phyloP scores from a whole-genome alignment of 2,329 filamentous ascomycete species.

The Emmonsia crescens region DNA sequence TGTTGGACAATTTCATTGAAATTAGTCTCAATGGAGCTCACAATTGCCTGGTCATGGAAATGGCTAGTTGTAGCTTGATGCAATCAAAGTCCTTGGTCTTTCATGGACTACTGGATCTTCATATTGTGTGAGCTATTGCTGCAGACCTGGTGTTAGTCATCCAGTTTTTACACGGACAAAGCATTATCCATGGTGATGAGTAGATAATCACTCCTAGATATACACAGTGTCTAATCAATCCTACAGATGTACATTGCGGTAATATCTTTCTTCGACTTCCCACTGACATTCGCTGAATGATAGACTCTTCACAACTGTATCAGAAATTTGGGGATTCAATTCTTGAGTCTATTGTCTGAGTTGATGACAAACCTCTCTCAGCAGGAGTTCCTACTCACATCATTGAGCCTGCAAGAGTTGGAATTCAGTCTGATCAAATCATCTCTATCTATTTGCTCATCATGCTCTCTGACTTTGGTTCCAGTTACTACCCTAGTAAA shows the following conservation, averaged over 20 bases:
- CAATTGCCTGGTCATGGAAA: conserved; percentile 12
- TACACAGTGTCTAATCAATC: conserved; percentile 6
- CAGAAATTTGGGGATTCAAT: conserved; percentile 10
- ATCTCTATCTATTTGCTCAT: conserved; percentile 6
- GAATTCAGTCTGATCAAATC: conserved; percentile 9
- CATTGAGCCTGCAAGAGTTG: conserved; percentile 6
- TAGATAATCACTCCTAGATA: conserved; percentile 7
- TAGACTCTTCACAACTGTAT: conserved; percentile 9
- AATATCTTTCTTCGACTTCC: conserved; percentile 13
- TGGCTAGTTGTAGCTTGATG: conserved; percentile 11
- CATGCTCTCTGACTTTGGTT: conserved; percentile 10
- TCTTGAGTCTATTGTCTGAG: conserved; percentile 10
- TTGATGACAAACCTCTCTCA: conserved; percentile 10
- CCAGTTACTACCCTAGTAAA: conserved; percentile 7
- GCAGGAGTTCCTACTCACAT: conserved; percentile 11
- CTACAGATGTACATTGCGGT: conserved; percentile 11
- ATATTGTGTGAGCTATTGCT: conserved; percentile 9
- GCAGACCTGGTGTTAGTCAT: conserved; percentile 11
- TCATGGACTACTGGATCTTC: conserved; percentile 11
- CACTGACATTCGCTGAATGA: conserved; percentile 7
- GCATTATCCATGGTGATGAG: conserved; percentile 13
- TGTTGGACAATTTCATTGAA: conserved; percentile 10
- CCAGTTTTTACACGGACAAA: conserved; percentile 10
- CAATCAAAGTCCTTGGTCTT: conserved; percentile 8
- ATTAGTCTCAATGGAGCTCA: conserved; percentile 11